Conservation (phyloP, 2,329 filamentous ascomycete species). For the Calonectria fujianensis region DNA sequence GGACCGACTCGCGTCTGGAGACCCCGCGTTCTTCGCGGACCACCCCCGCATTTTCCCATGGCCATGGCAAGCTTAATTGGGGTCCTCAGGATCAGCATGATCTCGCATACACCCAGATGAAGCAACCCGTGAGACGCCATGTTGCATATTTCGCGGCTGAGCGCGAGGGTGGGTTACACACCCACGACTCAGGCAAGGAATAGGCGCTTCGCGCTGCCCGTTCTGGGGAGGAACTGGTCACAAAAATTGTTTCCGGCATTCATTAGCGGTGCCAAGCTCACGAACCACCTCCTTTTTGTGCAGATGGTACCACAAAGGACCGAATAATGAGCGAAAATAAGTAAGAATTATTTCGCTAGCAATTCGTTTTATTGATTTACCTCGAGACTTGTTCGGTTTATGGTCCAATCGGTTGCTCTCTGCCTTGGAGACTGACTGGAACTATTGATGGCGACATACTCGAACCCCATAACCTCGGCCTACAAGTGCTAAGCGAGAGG, state of each 20-base stretch:
- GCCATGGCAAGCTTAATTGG: not conserved
- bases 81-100: not conserved
- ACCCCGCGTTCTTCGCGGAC: slow-evolving; percentile 13
- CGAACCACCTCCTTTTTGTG: not conserved
- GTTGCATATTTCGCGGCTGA: not conserved
- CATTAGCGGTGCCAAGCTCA: not conserved
- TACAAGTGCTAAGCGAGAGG: not conserved
- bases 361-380: not conserved
- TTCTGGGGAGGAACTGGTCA: not conserved
- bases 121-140: not conserved
- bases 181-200: not conserved
- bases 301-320: not conserved
- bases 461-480: not conserved
- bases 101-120: not conserved
- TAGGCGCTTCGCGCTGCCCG: slow-evolving; percentile 4
- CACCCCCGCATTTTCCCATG: slow-evolving; percentile 17
- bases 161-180: not conserved
- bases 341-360: not conserved
- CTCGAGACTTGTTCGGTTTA: not conserved
- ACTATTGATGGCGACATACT: not conserved
- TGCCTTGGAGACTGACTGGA: not conserved
- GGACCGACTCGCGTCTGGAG: slow-evolving; percentile 9
- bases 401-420: not conserved
- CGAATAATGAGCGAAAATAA: not conserved
- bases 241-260: not conserved